phyloP scores from a whole-genome alignment of 805 yeast species.

The Schwanniomyces sp. region DNA sequence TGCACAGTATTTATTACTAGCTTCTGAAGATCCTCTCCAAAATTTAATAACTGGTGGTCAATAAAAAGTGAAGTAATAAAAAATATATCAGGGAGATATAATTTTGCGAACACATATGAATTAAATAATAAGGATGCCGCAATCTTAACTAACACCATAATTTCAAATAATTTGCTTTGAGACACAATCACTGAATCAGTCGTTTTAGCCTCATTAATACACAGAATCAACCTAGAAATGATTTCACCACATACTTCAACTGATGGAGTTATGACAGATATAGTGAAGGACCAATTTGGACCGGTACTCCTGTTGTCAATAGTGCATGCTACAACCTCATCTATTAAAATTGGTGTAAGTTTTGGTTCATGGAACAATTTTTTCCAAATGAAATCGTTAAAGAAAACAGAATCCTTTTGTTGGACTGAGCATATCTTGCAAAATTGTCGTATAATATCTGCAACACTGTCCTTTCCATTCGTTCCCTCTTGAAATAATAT shows the following conservation, averaged over 20 bases:
- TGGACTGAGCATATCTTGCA: constrained; percentile 57
- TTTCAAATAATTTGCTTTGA: constrained; percentile 63
- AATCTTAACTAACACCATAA: constrained; percentile 64
- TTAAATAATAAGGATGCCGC: constrained; percentile 71
- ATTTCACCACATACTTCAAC: constrained; percentile 70
- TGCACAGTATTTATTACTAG: constrained; percentile 67
- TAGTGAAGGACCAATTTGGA: constrained; percentile 61
- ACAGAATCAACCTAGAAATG: constrained; percentile 53
- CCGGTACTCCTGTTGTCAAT: constrained; percentile 79
- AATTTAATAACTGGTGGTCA: constrained; percentile 50
- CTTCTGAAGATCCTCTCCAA: constrained; percentile 62
- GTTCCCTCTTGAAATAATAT: constrained; percentile 56
- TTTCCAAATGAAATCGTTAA: constrained; percentile 68
- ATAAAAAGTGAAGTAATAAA: constrained; percentile 64
- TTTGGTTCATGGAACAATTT: constrained; percentile 61
- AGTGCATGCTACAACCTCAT: constrained; percentile 72
- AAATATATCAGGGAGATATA: constrained; percentile 70
- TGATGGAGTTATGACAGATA: constrained; percentile 70
- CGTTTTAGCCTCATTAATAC: constrained; percentile 52
- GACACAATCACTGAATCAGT: constrained; percentile 37
- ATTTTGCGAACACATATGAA: constrained; percentile 56
- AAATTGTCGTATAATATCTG: constrained; percentile 60
- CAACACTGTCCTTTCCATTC: constrained; percentile 59
- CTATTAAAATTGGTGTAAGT: constrained; percentile 57
- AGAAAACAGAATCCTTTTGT: constrained; percentile 47